Percentiles rank a stretch among this genome's conserved stretches.
Conservation (phyloP, 1,139 yeast genomes). For the Keqinozyma sinolaborantium region DNA sequence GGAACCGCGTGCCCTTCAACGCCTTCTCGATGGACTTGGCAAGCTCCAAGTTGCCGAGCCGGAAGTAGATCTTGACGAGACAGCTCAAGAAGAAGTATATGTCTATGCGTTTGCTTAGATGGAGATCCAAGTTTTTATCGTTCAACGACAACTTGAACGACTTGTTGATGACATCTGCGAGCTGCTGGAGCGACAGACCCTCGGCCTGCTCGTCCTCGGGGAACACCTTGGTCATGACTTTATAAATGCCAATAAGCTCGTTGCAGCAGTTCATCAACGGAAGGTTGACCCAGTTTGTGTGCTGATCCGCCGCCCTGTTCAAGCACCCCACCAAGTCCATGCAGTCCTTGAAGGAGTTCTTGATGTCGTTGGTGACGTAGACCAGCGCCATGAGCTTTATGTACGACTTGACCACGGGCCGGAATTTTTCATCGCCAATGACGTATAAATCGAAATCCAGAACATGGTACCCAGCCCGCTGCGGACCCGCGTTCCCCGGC, state of each 20-base stretch:
- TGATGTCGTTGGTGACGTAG: constrained; percentile 33
- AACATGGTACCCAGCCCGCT: constrained; percentile 30
- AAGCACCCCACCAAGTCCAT: constrained; percentile 43
- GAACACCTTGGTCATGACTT: constrained; percentile 29
- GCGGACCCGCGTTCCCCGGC: constrained; percentile 20
- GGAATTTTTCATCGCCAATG: constrained; percentile 30
- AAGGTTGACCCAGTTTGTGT: constrained; percentile 64
- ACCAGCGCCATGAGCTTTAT: constrained; percentile 36
- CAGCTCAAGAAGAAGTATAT: constrained; percentile 73
- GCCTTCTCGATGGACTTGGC: constrained; percentile 81
- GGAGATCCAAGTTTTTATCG: constrained; percentile 60
- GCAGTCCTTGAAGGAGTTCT: constrained; percentile 34
- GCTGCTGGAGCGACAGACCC: constrained; percentile 40
- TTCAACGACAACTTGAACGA: constrained; percentile 77
- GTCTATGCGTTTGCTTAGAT: constrained; percentile 55
- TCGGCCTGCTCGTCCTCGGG: constrained; percentile 20
- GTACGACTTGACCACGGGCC: constrained; percentile 31
- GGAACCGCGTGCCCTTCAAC: constrained; percentile 48
- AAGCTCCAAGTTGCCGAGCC: constrained; percentile 65
- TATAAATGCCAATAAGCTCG: constrained; percentile 50
- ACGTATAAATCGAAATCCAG: constrained; percentile 38
- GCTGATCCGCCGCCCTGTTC: constrained; percentile 60
- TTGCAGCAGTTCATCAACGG: constrained; percentile 54
- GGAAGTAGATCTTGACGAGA: constrained; percentile 70
- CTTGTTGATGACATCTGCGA: constrained; percentile 68